Evolutionary conservation across 495 filamentous ascomycete genomes (phyloP), one percentile per base, ranked within the genome.

Genomic region (Astrothelium macrocarpum): DNA sequence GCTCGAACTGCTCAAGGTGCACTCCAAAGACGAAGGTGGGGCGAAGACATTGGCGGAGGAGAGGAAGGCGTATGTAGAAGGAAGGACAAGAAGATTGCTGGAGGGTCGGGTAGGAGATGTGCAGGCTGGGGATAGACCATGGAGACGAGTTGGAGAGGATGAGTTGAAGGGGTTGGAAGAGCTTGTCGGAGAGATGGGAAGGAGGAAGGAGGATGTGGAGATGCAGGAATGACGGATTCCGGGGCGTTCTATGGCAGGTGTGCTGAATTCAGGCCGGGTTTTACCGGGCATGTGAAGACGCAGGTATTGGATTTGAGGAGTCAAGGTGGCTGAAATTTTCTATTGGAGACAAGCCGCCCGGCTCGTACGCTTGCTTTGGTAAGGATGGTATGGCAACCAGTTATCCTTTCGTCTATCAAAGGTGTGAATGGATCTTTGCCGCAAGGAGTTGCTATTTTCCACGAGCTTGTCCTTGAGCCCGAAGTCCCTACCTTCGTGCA

Each of bases 141-240:
- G 73, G 29, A 34, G 64, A 45, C 65, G 66, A 63, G 60, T 74
- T 7, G 64, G 67, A 20, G 45, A 63, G 18, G 74, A 76, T 20
- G 75, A 77, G 61, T 67, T 77, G 29, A 66, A 67, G 61, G 72
- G 64, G 20, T 65, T 77, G 26, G 75, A 77, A 61, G 67, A 63
- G 32, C 61, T 77, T 28, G 71, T 73, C 26, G 66, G 28, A 64
- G 65, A 36, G 34, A 56, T 69, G 62, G 60, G 43, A 32, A 61
- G 66, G 45, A 53, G 59, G 46, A 59, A 45, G 25, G 59, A 29
- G 29, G 59, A 58, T n/a, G 60, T 49, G 7, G 62, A 58, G 10
- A 62, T 59, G 46, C 36, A 63, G 46, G 70, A 45, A n/a, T 64
- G 53, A 59, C 4, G 58, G 58, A 25, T 1, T 49, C 14, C 16